phyloP scores from a whole-genome alignment of 2,329 filamentous ascomycete species.

The Curvularia spicifera region DNA sequence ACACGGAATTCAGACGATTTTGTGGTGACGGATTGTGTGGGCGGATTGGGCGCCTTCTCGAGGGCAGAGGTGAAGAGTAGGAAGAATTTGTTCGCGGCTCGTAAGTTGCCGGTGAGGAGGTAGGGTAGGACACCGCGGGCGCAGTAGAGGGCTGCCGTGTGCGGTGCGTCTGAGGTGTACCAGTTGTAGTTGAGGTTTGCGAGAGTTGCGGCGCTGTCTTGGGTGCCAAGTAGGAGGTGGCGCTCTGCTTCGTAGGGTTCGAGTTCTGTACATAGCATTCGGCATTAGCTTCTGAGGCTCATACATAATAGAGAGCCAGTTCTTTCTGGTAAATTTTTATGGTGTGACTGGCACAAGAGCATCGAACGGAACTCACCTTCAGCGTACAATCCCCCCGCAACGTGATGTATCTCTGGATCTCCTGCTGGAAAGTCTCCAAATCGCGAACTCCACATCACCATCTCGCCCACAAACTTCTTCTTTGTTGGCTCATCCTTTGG shows the following conservation, averaged over 20 bases:
- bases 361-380: conserved; percentile 59
- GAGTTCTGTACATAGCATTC: conserved; percentile 64
- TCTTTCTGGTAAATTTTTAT: background rate
- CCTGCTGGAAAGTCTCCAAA: conserved; percentile 87
- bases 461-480: conserved; percentile 89
- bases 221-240: conserved; percentile 86
- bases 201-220: conserved; percentile 82
- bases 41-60: conserved; percentile 67
- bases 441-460: conserved; percentile 87
- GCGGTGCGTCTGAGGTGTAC: conserved; percentile 88
- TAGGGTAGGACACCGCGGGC: conserved; percentile 89
- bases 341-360: no score
- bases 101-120: conserved; percentile 86
- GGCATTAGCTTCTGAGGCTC: background rate
- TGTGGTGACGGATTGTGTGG: conserved; percentile 80
- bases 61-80: conserved; percentile 75
- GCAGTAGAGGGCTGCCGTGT: conserved; percentile 85
- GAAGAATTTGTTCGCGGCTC: conserved; percentile 83
- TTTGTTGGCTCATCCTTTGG: conserved; percentile 83
- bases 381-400: conserved; percentile 85
- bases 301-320: background rate
- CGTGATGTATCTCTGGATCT: conserved; percentile 93
- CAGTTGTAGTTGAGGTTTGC: conserved; percentile 87
- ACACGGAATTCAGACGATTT: conserved; percentile 75
- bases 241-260: conserved; percentile 92